Evolutionary conservation across 1,284 basidiomycete genomes (phyloP).

Genomic region (Ceratobasidium sp.): DNA sequence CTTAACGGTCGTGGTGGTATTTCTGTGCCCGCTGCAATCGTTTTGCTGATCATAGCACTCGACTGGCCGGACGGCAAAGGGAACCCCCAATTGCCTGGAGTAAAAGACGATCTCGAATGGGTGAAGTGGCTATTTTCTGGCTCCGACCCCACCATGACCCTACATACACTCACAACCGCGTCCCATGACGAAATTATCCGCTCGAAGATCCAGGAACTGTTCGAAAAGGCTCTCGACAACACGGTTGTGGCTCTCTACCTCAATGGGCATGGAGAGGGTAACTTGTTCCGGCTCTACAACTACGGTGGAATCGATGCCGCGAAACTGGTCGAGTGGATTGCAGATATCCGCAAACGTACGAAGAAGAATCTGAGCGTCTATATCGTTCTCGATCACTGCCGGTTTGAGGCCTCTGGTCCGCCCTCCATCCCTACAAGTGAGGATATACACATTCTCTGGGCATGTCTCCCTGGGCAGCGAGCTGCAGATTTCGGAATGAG

Average conservation of each 20-base stretch:
- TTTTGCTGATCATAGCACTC: neutral
- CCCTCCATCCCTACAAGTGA: neutral
- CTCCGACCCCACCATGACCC: neutral
- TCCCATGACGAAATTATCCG: no score
- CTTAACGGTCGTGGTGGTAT: neutral
- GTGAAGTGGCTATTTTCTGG: neutral
- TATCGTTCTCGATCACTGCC: no score
- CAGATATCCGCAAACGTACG: no score
- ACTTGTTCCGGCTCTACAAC: no score
- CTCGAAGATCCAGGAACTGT: no score
- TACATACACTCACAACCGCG: neutral
- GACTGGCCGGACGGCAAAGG: neutral
- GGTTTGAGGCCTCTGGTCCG: no score
- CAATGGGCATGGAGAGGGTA: no score
- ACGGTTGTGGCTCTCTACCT: no score
- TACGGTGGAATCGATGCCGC: no score
- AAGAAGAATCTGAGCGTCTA: no score
- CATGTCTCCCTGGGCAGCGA: constrained; percentile 13
- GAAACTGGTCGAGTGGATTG: no score
- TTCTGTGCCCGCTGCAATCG: neutral
- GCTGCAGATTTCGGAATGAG: neutral
- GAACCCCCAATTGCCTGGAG: neutral
- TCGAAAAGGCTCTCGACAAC: no score
- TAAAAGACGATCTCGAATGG: constrained; percentile 16
- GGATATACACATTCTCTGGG: constrained; percentile 13